Conservation (phyloP, 108 stramenopile species). For the Skeletonema menzelii region DNA sequence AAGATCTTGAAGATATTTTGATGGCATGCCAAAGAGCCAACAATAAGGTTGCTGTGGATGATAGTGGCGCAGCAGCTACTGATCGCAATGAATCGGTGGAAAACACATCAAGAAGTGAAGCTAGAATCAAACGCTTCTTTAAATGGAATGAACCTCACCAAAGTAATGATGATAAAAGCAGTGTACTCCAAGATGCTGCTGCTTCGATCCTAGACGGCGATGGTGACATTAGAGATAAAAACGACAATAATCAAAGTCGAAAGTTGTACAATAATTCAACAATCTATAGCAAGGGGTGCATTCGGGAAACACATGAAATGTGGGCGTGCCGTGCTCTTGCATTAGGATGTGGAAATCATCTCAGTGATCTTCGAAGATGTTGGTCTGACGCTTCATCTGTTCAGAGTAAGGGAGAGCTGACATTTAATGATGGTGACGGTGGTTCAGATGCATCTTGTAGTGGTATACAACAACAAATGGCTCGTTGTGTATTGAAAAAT, state of each 20-base stretch:
- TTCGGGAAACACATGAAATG: slow-evolving; percentile 38
- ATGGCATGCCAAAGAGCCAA: slow-evolving; percentile 23
- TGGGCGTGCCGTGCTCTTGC: slow-evolving; percentile 46
- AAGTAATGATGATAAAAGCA: slow-evolving; percentile 5
- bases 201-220: slow-evolving; percentile 5
- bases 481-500: slow-evolving; percentile 35
- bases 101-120: slow-evolving; percentile 14
- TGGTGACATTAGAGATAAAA: neutral
- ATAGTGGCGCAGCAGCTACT: neutral
- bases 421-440: neutral
- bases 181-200: slow-evolving; percentile 10
- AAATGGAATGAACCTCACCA: slow-evolving; percentile 14
- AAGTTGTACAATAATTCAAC: neutral
- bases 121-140: slow-evolving; percentile 25
- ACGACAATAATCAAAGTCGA: neutral
- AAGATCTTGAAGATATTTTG: slow-evolving; percentile 21
- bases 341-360: slow-evolving; percentile 31
- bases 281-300: slow-evolving; percentile 23
- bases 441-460: slow-evolving; percentile 8
- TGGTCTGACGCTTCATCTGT: slow-evolving; percentile 16
- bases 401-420: neutral
- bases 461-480: slow-evolving; percentile 36
- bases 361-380: slow-evolving; percentile 24
- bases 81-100: neutral
- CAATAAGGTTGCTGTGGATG: neutral